Base-by-base conservation (phyloP, 1,284 basidiomycete genomes). In the Porodaedalea pini region DNA sequence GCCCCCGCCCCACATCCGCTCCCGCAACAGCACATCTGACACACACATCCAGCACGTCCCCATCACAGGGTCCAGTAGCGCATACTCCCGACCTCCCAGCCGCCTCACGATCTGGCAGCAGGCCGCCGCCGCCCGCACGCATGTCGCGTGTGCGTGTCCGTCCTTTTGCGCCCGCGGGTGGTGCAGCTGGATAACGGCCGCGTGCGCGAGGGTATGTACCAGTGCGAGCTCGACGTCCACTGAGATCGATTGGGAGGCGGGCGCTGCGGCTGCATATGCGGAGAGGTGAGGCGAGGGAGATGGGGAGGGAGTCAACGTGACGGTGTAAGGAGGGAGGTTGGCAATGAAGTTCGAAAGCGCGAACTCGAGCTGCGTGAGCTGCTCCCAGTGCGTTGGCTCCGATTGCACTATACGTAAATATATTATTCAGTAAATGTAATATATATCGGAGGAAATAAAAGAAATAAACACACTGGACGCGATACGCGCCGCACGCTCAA, bases 141-240 rank as follows among this genome's bases (percentile, higher is more conserved):
- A 74, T 57, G 73, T 69, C 58, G 71, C 65, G 57, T 71, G 71
- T 15, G 72, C 66, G 17, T 65, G 48, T 19, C 61, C 57, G 27
- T 69, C 62, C 40, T 63, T 67, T 51, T 76, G 71, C 47, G 73
- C 67, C 37, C 70, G 64, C 37, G 72, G 71, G 21, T 72, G 70
- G 61, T 76, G 71, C 6, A 83, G 71, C 62, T 82, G 77, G 58
- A 83, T 77, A 23, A 75, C 76, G 15, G 79, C 75, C 11, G 76
- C 74, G 59, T 80, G 72, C 47, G 78, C 67, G 57, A 82, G 71
- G 1, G 78, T 79, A 63, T 83, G 78, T 31, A 82, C 72, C 13
- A 73, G 65, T 43, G 81, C 74, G 15, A 81, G 63, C 51, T 81
- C 78, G 29, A 72, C 70, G 62, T 79, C 74, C 44, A 73, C 39